These are phyloP conservation scores for Podospora bellae-mahoneyi DNA, from an alignment of 495 filamentous ascomycete genomes.

Conservation along the genomic window DNA sequence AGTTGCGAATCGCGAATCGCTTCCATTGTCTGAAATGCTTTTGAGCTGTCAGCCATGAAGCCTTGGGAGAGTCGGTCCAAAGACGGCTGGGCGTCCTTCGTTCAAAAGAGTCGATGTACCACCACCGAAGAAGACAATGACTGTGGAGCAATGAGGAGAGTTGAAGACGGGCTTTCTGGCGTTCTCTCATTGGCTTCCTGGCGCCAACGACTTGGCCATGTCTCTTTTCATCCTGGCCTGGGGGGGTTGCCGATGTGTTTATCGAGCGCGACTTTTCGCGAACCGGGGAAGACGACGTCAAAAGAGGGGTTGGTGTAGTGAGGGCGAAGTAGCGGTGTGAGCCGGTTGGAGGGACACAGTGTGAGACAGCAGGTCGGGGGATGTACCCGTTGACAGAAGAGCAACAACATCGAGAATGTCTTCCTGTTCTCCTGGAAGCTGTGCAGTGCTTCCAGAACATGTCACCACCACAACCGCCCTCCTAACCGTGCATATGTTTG, in stretches of 20 bases:
- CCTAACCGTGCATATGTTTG: not conserved
- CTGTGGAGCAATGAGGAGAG: slow-evolving; percentile 21
- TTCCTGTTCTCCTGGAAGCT: slow-evolving; percentile 3
- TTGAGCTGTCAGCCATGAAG: not conserved
- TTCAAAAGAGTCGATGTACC: not conserved
- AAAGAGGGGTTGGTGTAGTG: slow-evolving; percentile 28
- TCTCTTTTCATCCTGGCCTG: slow-evolving; percentile 1
- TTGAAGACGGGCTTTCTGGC: slow-evolving; percentile 16
- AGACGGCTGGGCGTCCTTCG: not conserved
- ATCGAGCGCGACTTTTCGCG: slow-evolving; percentile 19
- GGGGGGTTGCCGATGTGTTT: slow-evolving; percentile 17
- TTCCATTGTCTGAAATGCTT: not conserved
- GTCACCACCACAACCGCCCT: not conserved
- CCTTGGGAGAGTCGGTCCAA: not conserved
- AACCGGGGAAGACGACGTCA: not conserved
- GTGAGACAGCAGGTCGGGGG: slow-evolving; percentile 22
- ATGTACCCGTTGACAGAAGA: slow-evolving; percentile 27
- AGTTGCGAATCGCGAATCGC: slow-evolving; percentile 8
- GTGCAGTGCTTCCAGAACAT: not conserved
- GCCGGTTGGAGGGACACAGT: slow-evolving; percentile 27
- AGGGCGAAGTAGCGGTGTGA: slow-evolving; percentile 37
- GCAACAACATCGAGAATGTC: slow-evolving; percentile 1
- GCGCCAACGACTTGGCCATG: not conserved
- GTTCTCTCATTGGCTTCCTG: slow-evolving; percentile 21
- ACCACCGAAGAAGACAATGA: not conserved